Conservation (phyloP, 805 yeast genomes). For the Candida awuae region DNA sequence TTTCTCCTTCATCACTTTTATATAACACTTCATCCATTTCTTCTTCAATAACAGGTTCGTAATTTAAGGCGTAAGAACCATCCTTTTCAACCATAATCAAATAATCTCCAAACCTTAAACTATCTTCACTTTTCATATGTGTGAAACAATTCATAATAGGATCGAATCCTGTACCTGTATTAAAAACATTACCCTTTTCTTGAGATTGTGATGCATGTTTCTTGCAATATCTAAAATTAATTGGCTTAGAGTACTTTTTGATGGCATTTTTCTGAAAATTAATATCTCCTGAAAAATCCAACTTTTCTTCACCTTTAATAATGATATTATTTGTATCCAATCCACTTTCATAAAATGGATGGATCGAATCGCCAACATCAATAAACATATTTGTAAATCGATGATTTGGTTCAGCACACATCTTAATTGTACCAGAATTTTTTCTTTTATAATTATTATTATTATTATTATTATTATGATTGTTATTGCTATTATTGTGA, state of each 20-base stretch:
- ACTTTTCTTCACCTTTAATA: conserved; percentile 5
- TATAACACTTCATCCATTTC: conserved; percentile 4
- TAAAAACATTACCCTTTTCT: background rate
- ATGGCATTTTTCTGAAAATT: conserved; percentile 10
- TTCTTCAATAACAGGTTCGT: conserved; percentile 1
- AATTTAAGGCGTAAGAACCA: conserved; percentile 5
- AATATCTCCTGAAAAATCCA: conserved; percentile 11
- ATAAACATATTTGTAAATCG: conserved; percentile 10
- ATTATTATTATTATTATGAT: too few species aligned
- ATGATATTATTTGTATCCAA: background rate
- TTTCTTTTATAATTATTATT: background rate
- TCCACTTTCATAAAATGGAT: conserved; percentile 12
- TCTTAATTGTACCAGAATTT: conserved; percentile 2
- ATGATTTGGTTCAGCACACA: conserved; percentile 12
- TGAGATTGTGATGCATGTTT: conserved; percentile 1
- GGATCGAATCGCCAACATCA: conserved; percentile 5
- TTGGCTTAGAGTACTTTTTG: conserved; percentile 15
- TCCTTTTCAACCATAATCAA: conserved; percentile 4
- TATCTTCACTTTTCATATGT: conserved; percentile 5
- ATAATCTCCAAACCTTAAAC: conserved; percentile 13
- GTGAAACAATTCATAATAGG: conserved; percentile 6
- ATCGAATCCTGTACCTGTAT: conserved; percentile 4
- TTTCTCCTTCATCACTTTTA: conserved; percentile 7
- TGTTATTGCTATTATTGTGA: too few species aligned
- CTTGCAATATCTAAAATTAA: background rate